Percentiles rank a stretch among this genome's conserved stretches.
These are phyloP conservation scores for Diversispora eburnea DNA, from an alignment of 192 early-diverging fungal genomes.

Conservation along the genomic window DNA sequence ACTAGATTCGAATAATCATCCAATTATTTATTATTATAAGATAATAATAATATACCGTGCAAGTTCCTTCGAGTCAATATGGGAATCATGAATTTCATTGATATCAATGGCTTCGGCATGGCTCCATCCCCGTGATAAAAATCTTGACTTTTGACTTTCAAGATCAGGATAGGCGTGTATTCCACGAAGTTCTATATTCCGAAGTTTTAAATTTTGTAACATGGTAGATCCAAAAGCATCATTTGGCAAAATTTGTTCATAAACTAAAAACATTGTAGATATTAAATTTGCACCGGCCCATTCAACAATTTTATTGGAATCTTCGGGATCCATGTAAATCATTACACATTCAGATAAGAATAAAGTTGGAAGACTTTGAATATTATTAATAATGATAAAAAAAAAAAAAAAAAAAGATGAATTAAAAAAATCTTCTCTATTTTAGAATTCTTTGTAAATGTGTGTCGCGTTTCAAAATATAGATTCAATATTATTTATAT, in stretches of 20 bases:
- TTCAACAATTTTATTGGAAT: slow-evolving; percentile 65
- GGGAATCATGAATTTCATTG: slow-evolving; percentile 53
- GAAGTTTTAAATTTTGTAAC: slow-evolving; percentile 77
- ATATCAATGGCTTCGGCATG: slow-evolving; percentile 57
- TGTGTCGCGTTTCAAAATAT: not conserved
- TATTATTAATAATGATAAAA: not conserved
- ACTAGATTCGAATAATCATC: slow-evolving; percentile 6
- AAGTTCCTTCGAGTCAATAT: slow-evolving; percentile 41
- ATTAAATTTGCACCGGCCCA: slow-evolving; percentile 58
- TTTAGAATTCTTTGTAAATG: too few species aligned
- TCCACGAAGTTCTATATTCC: slow-evolving; percentile 77
- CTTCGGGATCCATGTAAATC: slow-evolving; percentile 74
- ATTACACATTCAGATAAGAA: slow-evolving; percentile 93
- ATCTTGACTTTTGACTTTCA: slow-evolving; percentile 69
- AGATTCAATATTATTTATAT: not conserved
- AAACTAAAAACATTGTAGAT: slow-evolving; percentile 65
- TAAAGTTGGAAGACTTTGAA: slow-evolving; percentile 71
- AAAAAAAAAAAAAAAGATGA: not conserved
- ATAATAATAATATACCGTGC: slow-evolving; percentile 26
- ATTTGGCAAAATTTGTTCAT: slow-evolving; percentile 88
- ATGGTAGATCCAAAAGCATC: slow-evolving; percentile 92
- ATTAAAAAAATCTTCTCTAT: not conserved
- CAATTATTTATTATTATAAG: slow-evolving; percentile 1
- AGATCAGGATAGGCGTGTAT: slow-evolving; percentile 70
- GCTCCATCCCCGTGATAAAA: slow-evolving; percentile 57